Base-by-base conservation (phyloP, 805 yeast species). In the Cyberlindnera lachancei region DNA sequence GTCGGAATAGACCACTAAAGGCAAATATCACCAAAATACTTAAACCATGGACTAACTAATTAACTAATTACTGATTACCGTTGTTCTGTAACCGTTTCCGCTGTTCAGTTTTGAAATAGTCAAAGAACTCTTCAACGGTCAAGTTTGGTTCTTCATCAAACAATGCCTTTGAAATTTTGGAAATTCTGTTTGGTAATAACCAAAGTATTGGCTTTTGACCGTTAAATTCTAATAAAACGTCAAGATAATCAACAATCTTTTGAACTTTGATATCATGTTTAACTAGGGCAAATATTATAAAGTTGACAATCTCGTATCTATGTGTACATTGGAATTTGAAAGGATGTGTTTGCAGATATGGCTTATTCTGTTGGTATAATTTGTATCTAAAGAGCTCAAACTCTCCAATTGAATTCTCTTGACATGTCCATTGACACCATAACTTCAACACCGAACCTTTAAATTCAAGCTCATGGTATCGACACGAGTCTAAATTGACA, bases 271-370 rank as follows among this genome's bases (percentile, higher is more conserved):
- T 15, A 4, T 18, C 15, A 13, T 23, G 15, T 17, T 30, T 23
- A 11, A 18, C 11, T 13, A 13, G 13, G 12, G 23, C 22, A 10
- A 13, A 23, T 23, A 15, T 22, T 3, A 30, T 30, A 14, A 23
- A 30, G 10, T 12, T 13, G 32, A 30, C 18, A 16, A 30, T 23
- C 9, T 4, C 13, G 6, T n/a, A 16, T 18, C 32, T 18, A 18
- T 30, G 32, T 4, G 22, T n/a, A 14, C 32, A 30, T 23, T 30
- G 26, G 22, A 30, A 30, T 15, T 21, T 12, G 18, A 30, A 30
- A 11, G 8, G 12, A n/a, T 23, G 13, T 5, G 7, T 23, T 6
- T n/a, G 11, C 4, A n/a, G 11, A 19, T 15, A 30, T 10, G 17
- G 12, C 12, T 17, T 9, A 15, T 30, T 17, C 4, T 10, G 12